A percentile compares a stretch with the other conserved stretches of the same genome.
Evolutionary conservation across 2,329 filamentous ascomycete genomes (phyloP).

Genomic region (Nigrospora oryzae): DNA sequence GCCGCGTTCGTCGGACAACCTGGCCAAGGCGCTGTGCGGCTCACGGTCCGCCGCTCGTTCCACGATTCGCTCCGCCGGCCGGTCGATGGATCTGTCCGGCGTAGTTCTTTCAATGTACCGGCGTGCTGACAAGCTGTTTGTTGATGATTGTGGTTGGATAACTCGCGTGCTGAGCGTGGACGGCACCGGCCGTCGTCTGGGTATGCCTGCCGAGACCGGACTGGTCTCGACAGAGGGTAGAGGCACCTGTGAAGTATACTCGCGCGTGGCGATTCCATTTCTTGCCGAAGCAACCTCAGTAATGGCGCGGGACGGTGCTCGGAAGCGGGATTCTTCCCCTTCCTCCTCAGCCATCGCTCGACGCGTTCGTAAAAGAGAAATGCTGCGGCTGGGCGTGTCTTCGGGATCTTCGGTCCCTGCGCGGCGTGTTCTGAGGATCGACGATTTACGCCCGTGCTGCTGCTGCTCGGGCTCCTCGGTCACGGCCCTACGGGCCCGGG

Average conservation of each 20-base stretch:
- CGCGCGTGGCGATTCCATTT: slow-evolving; percentile 19
- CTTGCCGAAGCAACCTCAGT: slow-evolving; percentile 41
- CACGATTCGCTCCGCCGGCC: neutral
- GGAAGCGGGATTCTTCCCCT: slow-evolving; percentile 36
- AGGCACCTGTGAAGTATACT: slow-evolving; percentile 28
- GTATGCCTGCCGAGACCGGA: slow-evolving; percentile 35
- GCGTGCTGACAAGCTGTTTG: slow-evolving; percentile 26
- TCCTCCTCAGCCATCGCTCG: slow-evolving; percentile 30
- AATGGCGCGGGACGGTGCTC: slow-evolving; percentile 48
- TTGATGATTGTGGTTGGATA: slow-evolving; percentile 25
- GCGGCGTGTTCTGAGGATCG: slow-evolving; percentile 35
- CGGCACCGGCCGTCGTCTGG: slow-evolving; percentile 43
- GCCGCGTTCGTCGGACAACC: slow-evolving; percentile 28
- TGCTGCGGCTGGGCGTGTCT: slow-evolving; percentile 28
- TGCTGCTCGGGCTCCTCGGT: slow-evolving; percentile 41
- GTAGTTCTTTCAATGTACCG: slow-evolving; percentile 38
- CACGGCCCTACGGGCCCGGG: slow-evolving; percentile 35
- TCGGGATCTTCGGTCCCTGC: slow-evolving; percentile 39
- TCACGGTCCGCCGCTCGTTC: slow-evolving; percentile 28
- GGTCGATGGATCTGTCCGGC: neutral
- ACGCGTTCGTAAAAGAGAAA: slow-evolving; percentile 25
- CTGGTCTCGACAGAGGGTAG: slow-evolving; percentile 22
- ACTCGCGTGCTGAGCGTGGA: slow-evolving; percentile 40
- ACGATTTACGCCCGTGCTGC: slow-evolving; percentile 32
- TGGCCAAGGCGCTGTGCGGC: slow-evolving; percentile 24